A percentile compares a stretch with the other conserved stretches of the same genome.
These are phyloP conservation scores for Talaromyces sp. DNA, from an alignment of 2,329 filamentous ascomycete genomes.

Conservation along the genomic window DNA sequence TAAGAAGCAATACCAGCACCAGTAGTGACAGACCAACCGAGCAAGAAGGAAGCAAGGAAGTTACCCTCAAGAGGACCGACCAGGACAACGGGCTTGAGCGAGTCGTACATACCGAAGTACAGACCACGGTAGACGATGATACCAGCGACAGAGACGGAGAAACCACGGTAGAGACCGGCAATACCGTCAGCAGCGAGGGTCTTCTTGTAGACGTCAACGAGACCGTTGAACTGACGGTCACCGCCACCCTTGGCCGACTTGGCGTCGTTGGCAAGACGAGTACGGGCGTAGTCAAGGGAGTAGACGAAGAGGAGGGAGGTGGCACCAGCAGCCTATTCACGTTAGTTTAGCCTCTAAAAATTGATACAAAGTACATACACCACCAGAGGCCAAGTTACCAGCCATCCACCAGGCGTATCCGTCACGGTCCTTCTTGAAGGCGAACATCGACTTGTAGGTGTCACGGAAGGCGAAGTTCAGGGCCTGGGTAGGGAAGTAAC, in stretches of 20 bases:
- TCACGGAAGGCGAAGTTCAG: constrained; percentile 99
- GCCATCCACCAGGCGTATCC: constrained; percentile 99
- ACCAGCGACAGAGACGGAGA: constrained; percentile 98
- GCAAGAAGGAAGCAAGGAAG: constrained; percentile 98
- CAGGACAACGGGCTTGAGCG: constrained; percentile 97
- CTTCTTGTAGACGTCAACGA: constrained; percentile 99
- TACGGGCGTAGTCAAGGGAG: constrained; percentile 99
- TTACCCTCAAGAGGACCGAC: constrained; percentile 87
- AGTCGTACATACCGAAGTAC: constrained; percentile 99
- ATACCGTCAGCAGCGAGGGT: constrained; percentile 98
- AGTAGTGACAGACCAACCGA: constrained; percentile 99
- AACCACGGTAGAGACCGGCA: constrained; percentile 99
- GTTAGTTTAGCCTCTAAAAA: constrained; percentile 5
- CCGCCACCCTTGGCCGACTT: constrained; percentile 94
- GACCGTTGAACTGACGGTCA: constrained; percentile 99
- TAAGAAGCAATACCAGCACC: constrained; percentile 99
- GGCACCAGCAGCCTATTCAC: constrained; percentile 79
- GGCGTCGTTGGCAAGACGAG: constrained; percentile 99
- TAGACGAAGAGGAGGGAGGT: constrained; percentile 99
- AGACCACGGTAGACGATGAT: constrained; percentile 99
- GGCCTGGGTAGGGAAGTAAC: constrained; percentile 99
- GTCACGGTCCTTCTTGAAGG: constrained; percentile 99
- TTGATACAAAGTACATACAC: constrained; percentile 80
- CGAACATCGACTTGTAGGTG: constrained; percentile 99
- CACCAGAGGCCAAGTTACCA: constrained; percentile 99